phyloP scores from a whole-genome alignment of 257 asterid genomes.

The Gynochthodes officinalis region DNA sequence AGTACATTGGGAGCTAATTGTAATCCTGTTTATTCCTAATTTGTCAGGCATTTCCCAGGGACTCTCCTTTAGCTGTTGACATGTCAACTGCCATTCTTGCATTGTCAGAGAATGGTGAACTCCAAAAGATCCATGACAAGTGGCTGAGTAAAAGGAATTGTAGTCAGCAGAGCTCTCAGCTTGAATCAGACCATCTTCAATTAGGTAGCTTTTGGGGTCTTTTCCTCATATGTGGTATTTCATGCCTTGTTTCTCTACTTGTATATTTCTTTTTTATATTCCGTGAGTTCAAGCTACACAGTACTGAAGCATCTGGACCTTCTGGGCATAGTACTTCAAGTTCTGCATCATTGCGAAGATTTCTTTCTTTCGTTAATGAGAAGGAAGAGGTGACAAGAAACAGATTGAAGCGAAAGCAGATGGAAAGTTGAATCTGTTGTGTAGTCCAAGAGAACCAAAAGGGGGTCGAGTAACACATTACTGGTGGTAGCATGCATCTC shows the following conservation, averaged over 20 bases:
- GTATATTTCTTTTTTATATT: conserved; percentile 35
- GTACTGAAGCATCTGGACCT: conserved; percentile 25
- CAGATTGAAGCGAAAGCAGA: conserved; percentile 51
- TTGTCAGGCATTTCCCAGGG: conserved; percentile 35
- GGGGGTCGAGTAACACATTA: no score
- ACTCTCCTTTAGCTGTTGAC: conserved; percentile 37
- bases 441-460: no score
- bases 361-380: conserved; percentile 55
- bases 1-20: no score
- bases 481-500: no score
- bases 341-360: conserved; percentile 34
- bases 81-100: conserved; percentile 32
- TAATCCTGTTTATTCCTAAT: background rate
- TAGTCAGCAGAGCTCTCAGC: conserved; percentile 21
- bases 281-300: conserved; percentile 33
- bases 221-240: conserved; percentile 49
- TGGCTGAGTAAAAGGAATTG: conserved; percentile 35
- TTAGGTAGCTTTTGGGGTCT: conserved; percentile 62
- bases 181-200: conserved; percentile 38
- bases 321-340: conserved; percentile 14
- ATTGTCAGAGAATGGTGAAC: conserved; percentile 36
- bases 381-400: conserved; percentile 47
- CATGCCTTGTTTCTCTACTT: conserved; percentile 39
- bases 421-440: background rate
- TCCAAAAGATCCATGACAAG: conserved; percentile 28